Percentiles rank a stretch among this genome's conserved stretches.
phyloP scores from a whole-genome alignment of 129 eudicot genomes.

The Dittrichia graveolens region DNA sequence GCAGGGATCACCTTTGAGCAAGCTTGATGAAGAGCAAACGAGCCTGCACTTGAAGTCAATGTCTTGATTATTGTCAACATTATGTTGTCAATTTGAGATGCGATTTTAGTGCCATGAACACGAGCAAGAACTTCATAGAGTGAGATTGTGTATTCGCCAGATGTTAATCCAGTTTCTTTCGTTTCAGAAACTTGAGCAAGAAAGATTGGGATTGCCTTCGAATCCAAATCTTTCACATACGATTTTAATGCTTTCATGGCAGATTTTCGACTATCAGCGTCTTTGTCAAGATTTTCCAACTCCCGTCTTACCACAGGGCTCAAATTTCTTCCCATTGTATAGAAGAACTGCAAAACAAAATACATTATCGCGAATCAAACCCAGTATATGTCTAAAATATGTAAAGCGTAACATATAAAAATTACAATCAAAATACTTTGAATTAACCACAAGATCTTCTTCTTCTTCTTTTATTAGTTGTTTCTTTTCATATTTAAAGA shows the following conservation, averaged over 20 bases:
- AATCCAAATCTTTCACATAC: constrained; percentile 81
- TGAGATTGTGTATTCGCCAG: constrained; percentile 87
- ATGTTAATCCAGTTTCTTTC: constrained; percentile 65
- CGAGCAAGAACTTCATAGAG: constrained; percentile 92
- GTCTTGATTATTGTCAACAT: constrained; percentile 77
- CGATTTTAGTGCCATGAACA: constrained; percentile 85
- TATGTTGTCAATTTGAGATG: constrained; percentile 78
- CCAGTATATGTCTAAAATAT: background rate
- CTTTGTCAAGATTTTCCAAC: constrained; percentile 89
- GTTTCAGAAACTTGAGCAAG: constrained; percentile 95
- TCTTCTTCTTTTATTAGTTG: too few species aligned
- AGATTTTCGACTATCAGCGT: constrained; percentile 75
- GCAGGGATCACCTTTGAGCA: constrained; percentile 97
- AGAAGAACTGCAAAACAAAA: constrained; percentile 22
- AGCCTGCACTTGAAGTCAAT: constrained; percentile 67
- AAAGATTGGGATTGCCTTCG: constrained; percentile 84
- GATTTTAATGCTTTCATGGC: constrained; percentile 93
- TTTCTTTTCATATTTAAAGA: too few species aligned
- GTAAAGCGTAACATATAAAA: background rate
- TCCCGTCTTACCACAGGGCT: constrained; percentile 73
- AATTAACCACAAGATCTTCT: too few species aligned
- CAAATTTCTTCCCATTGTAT: constrained; percentile 67
- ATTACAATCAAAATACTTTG: too few species aligned
- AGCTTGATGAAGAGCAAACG: constrained; percentile 95
- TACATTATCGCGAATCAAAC: background rate